These are phyloP conservation scores for Metschnikowia similis DNA, from an alignment of 805 yeast genomes.

Conservation along the genomic window DNA sequence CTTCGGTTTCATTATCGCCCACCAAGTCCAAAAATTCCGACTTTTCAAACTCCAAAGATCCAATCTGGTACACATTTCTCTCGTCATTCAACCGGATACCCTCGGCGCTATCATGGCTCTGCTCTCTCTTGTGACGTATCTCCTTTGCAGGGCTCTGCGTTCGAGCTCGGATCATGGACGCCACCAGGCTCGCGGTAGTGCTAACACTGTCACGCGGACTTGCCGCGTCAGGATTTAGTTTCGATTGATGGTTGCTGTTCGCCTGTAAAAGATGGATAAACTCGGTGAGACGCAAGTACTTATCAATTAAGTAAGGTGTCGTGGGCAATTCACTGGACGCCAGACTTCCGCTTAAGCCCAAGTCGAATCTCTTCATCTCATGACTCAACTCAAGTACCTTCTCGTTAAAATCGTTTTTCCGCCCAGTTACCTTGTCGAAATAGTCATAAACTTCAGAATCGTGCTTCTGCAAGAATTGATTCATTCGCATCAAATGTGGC, in stretches of 20 bases:
- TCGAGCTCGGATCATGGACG: conserved; percentile 5
- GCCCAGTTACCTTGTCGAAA: conserved; percentile 65
- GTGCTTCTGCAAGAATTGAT: conserved; percentile 59
- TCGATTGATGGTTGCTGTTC: conserved; percentile 6
- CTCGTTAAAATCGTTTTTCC: conserved; percentile 62
- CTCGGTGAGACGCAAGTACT: conserved; percentile 56
- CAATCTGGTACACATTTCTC: conserved; percentile 38
- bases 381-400: conserved; percentile 54
- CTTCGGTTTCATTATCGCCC: conserved; percentile 47
- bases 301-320: conserved; percentile 66
- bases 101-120: conserved; percentile 14
- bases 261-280: conserved; percentile 45
- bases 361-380: conserved; percentile 53
- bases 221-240: conserved; percentile 3
- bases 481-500: conserved; percentile 70
- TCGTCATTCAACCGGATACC: conserved; percentile 23
- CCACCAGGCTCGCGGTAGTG: conserved; percentile 12
- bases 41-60: conserved; percentile 48
- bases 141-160: conserved; percentile 1
- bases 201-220: conserved; percentile 10
- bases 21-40: conserved; percentile 40
- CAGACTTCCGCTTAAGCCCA: conserved; percentile 48
- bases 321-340: conserved; percentile 58
- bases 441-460: conserved; percentile 59
- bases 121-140: conserved; percentile 4